Conservation (phyloP, 495 filamentous ascomycete species). For the Neurospora discreta region DNA sequence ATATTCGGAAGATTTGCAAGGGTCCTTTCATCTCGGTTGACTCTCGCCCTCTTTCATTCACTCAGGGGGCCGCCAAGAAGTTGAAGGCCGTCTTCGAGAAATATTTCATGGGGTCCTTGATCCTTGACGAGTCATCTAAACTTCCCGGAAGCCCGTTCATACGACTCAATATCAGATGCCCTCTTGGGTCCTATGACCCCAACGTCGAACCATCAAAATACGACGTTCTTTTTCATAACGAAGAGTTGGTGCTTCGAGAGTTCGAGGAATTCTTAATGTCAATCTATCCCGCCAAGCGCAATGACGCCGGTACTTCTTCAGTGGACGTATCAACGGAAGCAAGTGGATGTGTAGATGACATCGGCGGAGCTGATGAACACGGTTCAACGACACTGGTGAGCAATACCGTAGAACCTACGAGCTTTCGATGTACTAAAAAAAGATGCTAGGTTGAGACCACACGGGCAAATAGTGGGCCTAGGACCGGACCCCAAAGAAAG, state of each 20-base stretch:
- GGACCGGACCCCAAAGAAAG: neutral
- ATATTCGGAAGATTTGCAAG: constrained; percentile 42
- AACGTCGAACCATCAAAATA: constrained; percentile 91
- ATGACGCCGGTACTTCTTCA: neutral
- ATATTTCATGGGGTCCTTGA: constrained; percentile 6
- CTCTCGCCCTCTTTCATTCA: constrained; percentile 57
- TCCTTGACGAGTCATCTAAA: neutral
- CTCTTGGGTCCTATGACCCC: constrained; percentile 62
- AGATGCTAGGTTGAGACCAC: neutral
- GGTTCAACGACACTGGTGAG: neutral
- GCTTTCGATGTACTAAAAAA: neutral
- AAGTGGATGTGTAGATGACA: neutral
- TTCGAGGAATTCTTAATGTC: constrained; percentile 40
- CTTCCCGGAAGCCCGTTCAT: constrained; percentile 57
- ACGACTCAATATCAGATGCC: constrained; percentile 60
- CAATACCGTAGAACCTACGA: neutral
- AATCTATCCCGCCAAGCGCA: constrained; percentile 23
- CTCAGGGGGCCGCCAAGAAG: constrained; percentile 54
- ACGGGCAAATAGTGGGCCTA: neutral
- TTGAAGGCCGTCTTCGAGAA: constrained; percentile 36
- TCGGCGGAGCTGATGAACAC: neutral
- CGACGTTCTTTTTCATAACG: constrained; percentile 67
- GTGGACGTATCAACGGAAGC: neutral
- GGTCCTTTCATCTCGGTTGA: constrained; percentile 69
- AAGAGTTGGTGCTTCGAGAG: constrained; percentile 34